Evolutionary conservation across 805 yeast species (phyloP).

Genomic region (Cyberlindnera euphorbiiphila): DNA sequence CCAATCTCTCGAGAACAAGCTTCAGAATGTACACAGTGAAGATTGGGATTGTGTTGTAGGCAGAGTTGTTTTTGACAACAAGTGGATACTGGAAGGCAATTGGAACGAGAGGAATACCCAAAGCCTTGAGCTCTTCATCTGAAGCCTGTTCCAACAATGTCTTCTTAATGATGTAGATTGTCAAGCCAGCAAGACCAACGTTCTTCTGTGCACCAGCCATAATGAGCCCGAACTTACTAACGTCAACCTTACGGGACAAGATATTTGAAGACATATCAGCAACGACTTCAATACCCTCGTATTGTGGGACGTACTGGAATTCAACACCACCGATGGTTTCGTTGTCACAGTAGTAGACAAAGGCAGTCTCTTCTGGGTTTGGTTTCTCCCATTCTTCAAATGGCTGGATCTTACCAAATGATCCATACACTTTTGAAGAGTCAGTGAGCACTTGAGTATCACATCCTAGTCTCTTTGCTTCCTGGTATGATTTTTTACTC

Average conservation of each 20-base stretch:
- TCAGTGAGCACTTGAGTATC: constrained; percentile 68
- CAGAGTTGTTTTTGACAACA: constrained; percentile 83
- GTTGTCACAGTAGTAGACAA: constrained; percentile 88
- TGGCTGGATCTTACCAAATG: constrained; percentile 65
- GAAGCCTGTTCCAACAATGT: constrained; percentile 63
- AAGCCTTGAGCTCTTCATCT: constrained; percentile 53
- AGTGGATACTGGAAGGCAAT: constrained; percentile 85
- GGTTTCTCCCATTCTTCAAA: constrained; percentile 58
- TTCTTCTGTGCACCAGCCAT: constrained; percentile 99
- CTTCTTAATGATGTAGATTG: constrained; percentile 87
- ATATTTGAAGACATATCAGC: constrained; percentile 96
- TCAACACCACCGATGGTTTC: constrained; percentile 97
- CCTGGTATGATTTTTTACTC: constrained; percentile 86
- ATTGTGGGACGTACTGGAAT: constrained; percentile 46
- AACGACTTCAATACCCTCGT: constrained; percentile 72
- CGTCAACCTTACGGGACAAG: constrained; percentile 75
- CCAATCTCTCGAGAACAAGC: constrained; percentile 63
- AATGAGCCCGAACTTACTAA: constrained; percentile 79
- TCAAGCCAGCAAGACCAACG: constrained; percentile 94
- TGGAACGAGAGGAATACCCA: constrained; percentile 78
- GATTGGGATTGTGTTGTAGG: constrained; percentile 94
- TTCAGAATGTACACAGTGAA: constrained; percentile 85
- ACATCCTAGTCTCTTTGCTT: constrained; percentile 78
- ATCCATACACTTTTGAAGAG: constrained; percentile 51
- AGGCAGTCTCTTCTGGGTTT: constrained; percentile 62